These are phyloP conservation scores for Dendryphion nanum DNA, from an alignment of 2,329 filamentous ascomycete species.

Conservation along the genomic window DNA sequence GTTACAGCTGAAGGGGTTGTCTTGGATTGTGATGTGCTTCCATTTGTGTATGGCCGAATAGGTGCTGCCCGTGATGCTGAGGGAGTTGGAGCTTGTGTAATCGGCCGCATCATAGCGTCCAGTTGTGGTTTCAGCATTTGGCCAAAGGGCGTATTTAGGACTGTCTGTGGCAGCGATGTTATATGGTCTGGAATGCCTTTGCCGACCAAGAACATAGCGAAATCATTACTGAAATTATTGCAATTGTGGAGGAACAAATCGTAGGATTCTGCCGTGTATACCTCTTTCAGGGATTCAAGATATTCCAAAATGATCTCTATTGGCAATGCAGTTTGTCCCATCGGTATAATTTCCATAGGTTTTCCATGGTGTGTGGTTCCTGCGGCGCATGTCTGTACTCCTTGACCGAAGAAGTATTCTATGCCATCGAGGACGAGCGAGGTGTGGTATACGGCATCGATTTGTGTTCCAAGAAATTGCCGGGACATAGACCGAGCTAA, in stretches of 20 bases:
- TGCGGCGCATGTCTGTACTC: conserved; percentile 76
- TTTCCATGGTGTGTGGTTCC: conserved; percentile 83
- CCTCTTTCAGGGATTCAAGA: conserved; percentile 74
- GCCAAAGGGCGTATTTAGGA: conserved; percentile 83
- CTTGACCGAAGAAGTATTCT: conserved; percentile 89
- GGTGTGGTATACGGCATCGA: conserved; percentile 91
- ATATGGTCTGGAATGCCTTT: conserved; percentile 88
- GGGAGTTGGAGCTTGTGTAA: conserved; percentile 57
- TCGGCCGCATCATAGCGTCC: conserved; percentile 61
- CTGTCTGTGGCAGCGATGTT: conserved; percentile 76
- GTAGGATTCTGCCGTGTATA: conserved; percentile 85
- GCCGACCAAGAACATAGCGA: conserved; percentile 84
- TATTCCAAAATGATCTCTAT: conserved; percentile 84
- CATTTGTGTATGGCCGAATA: conserved; percentile 8
- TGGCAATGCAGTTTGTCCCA: conserved; percentile 77
- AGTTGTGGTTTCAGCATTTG: conserved; percentile 81
- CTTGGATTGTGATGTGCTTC: conserved; percentile 2
- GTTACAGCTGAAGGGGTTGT: conserved; percentile 8
- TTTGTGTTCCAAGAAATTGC: conserved; percentile 61
- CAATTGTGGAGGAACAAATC: conserved; percentile 90
- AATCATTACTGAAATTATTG: conserved; percentile 86
- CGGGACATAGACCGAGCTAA: conserved; percentile 56
- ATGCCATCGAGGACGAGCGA: conserved; percentile 79
- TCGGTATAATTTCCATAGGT: conserved; percentile 71
- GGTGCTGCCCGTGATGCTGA: conserved; percentile 9